These are phyloP conservation scores for Pichia sp. DNA, from an alignment of 1,139 yeast genomes.

Conservation along the genomic window DNA sequence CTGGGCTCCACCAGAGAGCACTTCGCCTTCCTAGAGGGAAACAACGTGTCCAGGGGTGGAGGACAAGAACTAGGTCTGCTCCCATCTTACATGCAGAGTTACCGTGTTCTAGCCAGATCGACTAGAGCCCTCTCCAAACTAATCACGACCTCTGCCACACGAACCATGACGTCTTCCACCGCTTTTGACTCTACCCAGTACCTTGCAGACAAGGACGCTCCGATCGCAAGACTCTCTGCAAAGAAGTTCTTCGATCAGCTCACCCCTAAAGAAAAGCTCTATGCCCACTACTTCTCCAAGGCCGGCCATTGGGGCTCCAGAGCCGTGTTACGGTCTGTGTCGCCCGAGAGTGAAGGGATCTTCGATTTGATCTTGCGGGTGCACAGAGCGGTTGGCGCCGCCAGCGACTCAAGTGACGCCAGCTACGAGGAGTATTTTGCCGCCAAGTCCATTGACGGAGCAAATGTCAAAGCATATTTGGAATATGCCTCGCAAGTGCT, in stretches of 20 bases:
- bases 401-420: slow-evolving; percentile 58
- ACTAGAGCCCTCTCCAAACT: background rate
- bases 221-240: slow-evolving; percentile 41
- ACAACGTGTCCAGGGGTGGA: background rate
- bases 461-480: slow-evolving; percentile 46
- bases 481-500: slow-evolving; percentile 81
- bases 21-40: background rate
- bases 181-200: slow-evolving; percentile 23
- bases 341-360: slow-evolving; percentile 73
- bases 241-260: slow-evolving; percentile 46
- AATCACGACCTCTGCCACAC: background rate
- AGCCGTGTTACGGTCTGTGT: slow-evolving; percentile 76
- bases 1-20: background rate
- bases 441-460: slow-evolving; percentile 32
- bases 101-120: background rate
- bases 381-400: slow-evolving; percentile 49
- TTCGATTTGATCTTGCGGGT: slow-evolving; percentile 62
- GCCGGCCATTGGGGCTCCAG: slow-evolving; percentile 83
- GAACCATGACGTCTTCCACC: slow-evolving; percentile 17
- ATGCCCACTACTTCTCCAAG: slow-evolving; percentile 78
- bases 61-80: background rate
- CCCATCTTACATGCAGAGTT: background rate
- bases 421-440: slow-evolving; percentile 43
- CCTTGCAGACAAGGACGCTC: slow-evolving; percentile 47
- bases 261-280: slow-evolving; percentile 51